A percentile compares a stretch with the other conserved stretches of the same genome.
Evolutionary conservation across 2,329 filamentous ascomycete species (phyloP).

Genomic region (Colletotrichum karsti): DNA sequence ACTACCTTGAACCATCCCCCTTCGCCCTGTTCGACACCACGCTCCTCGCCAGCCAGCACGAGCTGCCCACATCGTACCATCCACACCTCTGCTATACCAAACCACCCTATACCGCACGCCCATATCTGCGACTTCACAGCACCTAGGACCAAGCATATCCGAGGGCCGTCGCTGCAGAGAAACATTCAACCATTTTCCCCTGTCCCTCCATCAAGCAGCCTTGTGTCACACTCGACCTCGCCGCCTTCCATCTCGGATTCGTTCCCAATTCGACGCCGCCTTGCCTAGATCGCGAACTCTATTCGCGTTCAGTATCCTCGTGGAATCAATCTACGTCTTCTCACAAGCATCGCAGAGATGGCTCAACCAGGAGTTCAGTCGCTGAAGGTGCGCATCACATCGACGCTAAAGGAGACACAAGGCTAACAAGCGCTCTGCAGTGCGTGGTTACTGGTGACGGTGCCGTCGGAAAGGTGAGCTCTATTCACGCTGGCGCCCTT

Average conservation of each 20-base stretch:
- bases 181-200: slow-evolving; percentile 6
- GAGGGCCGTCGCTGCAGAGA: slow-evolving; percentile 14
- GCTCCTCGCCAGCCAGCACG: background rate
- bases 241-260: slow-evolving; percentile 9
- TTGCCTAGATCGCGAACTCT: slow-evolving; percentile 19
- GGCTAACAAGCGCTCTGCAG: slow-evolving; percentile 53
- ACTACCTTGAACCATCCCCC: background rate
- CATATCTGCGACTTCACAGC: slow-evolving; percentile 7
- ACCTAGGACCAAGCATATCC: background rate
- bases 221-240: slow-evolving; percentile 12
- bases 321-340: background rate
- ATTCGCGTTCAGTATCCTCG: slow-evolving; percentile 16
- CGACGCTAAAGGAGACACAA: background rate
- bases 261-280: slow-evolving; percentile 23
- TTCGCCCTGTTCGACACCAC: slow-evolving; percentile 9
- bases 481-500: slow-evolving; percentile 28
- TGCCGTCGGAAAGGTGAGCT: slow-evolving; percentile 93
- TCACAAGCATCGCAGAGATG: slow-evolving; percentile 58
- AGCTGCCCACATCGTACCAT: slow-evolving; percentile 11
- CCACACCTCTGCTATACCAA: slow-evolving; percentile 13
- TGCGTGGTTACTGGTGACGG: slow-evolving; percentile 99
- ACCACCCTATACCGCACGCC: slow-evolving; percentile 11
- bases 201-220: slow-evolving; percentile 8
- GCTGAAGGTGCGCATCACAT: slow-evolving; percentile 73
- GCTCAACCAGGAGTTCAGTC: slow-evolving; percentile 88